These are phyloP conservation scores for Helotiales sp. DNA, from an alignment of 2,329 filamentous ascomycete species.

Conservation along the genomic window DNA sequence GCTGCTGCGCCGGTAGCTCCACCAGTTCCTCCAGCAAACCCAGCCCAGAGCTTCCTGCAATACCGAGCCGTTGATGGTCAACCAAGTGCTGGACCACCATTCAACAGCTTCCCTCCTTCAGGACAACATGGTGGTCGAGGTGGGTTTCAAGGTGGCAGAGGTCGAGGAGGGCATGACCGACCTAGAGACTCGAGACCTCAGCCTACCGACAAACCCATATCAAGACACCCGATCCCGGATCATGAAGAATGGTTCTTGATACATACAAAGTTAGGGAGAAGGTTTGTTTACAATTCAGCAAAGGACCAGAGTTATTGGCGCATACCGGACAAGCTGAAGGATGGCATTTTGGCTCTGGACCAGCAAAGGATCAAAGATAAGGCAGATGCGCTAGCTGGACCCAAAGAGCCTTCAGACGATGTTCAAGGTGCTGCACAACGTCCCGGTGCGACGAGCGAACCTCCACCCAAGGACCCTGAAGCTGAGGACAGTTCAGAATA, in stretches of 20 bases:
- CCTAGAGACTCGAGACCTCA: slow-evolving; percentile 51
- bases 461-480: slow-evolving; percentile 34
- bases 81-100: slow-evolving; percentile 36
- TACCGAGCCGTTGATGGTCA: slow-evolving; percentile 42
- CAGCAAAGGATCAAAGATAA: slow-evolving; percentile 67
- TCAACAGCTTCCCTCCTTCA: slow-evolving; percentile 29
- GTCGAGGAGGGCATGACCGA: slow-evolving; percentile 55
- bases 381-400: slow-evolving; percentile 37
- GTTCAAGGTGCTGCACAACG: slow-evolving; percentile 27
- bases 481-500: slow-evolving; percentile 68
- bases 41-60: slow-evolving; percentile 43
- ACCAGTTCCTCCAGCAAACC: slow-evolving; percentile 28
- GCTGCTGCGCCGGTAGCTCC: slow-evolving; percentile 16
- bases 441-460: slow-evolving; percentile 13
- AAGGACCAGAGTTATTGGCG: slow-evolving; percentile 95
- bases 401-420: slow-evolving; percentile 26
- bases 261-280: slow-evolving; percentile 84
- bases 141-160: slow-evolving; percentile 45
- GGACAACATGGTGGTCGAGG: slow-evolving; percentile 34
- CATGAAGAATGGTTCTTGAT: slow-evolving; percentile 88
- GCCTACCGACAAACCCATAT: slow-evolving; percentile 77
- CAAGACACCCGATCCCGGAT: slow-evolving; percentile 75
- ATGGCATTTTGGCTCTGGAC: slow-evolving; percentile 72
- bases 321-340: slow-evolving; percentile 83
- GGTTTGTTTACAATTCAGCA: slow-evolving; percentile 85